phyloP scores from a whole-genome alignment of 1,284 basidiomycete species.

The Ganoderma multipileum region DNA sequence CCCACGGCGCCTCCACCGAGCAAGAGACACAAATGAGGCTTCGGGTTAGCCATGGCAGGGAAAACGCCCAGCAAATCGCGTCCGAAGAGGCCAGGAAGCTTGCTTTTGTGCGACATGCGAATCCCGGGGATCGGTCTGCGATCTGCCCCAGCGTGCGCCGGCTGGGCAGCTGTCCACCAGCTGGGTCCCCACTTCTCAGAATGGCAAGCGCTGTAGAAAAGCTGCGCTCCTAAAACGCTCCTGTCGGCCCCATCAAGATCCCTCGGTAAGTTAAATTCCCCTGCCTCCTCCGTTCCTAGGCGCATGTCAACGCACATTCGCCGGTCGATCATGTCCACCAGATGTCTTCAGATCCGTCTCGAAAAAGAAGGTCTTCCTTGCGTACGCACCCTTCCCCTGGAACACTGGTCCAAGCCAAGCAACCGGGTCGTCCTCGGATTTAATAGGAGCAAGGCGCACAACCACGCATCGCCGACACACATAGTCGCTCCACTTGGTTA shows the following conservation, averaged over 20 bases:
- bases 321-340: not conserved
- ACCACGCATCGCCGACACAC: not conserved
- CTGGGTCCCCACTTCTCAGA: not conserved
- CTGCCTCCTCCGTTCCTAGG: not conserved
- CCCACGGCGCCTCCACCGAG: not conserved
- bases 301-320: not conserved
- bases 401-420: not conserved
- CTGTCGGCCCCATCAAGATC: constrained; percentile 1
- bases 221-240: constrained; percentile 1
- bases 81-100: not conserved
- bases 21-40: not conserved
- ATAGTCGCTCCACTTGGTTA: not conserved
- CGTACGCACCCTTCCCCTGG: not conserved
- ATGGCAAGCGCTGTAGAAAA: not conserved
- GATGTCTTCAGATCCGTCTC: not conserved
- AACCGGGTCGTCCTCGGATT: not conserved
- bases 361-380: not conserved
- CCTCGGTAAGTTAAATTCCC: not conserved
- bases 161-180: not conserved
- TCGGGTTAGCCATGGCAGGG: not conserved
- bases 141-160: not conserved
- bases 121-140: not conserved
- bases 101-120: not conserved
- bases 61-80: not conserved
- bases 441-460: not conserved